phyloP scores from a whole-genome alignment of 306 rosid species.

The Quercus agrifolia region DNA sequence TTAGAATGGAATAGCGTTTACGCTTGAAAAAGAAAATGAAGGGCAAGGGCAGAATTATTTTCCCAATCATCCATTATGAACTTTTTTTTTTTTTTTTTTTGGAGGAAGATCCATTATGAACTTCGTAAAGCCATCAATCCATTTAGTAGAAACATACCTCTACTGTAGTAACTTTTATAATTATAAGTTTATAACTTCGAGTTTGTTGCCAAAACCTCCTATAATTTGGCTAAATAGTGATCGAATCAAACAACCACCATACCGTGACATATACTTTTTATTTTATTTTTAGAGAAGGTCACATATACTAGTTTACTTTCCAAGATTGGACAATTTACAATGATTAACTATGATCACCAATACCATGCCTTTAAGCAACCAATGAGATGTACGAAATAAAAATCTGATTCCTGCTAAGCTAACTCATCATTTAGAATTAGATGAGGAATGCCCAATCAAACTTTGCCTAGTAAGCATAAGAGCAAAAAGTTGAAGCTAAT shows the following conservation, averaged over 20 bases:
- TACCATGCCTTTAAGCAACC: neutral
- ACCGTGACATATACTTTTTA: constrained; percentile 3
- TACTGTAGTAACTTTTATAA: no score
- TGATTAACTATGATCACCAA: constrained; percentile 30
- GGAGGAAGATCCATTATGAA: no score
- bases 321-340: constrained; percentile 22
- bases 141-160: no score
- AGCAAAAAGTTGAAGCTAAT: neutral
- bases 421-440: neutral
- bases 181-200: no score
- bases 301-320: constrained; percentile 8
- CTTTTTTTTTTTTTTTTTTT: no score
- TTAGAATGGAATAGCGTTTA: no score
- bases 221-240: no score
- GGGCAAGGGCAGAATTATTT: no score
- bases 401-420: neutral
- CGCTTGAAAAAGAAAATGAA: no score
- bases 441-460: constrained; percentile 19
- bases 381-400: neutral
- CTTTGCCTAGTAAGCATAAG: constrained; percentile 17
- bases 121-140: no score
- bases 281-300: neutral
- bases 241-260: constrained; percentile 1
- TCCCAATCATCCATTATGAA: no score
- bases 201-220: no score